Evolutionary conservation across 2,329 filamentous ascomycete genomes (phyloP), one percentile per base, ranked within the genome.

Genomic region (Fusarium acutatum): DNA sequence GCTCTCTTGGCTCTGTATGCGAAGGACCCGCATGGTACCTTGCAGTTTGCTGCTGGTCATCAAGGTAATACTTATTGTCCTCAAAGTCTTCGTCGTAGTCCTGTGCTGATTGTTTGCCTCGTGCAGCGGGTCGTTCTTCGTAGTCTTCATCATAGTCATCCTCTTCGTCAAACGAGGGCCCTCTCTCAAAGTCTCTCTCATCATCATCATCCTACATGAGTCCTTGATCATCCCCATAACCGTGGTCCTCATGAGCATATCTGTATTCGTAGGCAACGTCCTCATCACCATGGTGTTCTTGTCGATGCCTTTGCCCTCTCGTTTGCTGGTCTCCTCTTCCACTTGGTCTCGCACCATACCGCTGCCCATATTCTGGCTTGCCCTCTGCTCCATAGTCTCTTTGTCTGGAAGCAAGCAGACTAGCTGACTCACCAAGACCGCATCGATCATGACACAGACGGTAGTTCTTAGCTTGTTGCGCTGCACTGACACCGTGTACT

Each of bases 1-100:
- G 34, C 7, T 37, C 35, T 37, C 17, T 20, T 3, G 18, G 1
- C 18, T n/a, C 43, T 11, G 10, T 0, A 1, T 28, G 30, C 1
- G 54, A 46, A 2, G 34, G 22, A 10, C 30, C 15, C 4, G 22
- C 34, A 1, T 43, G 12, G 10, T 57, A 17, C 17, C 17, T 37
- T 1, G 8, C 0, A 8, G 8, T 22, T 7, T 59, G 6, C 12
- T 15, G 28, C 8, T 28, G 28, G 3, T 14, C 28, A 13, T 24
- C 43, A 0, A 24, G 28, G 3, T 38, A 18, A 6, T 50, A 24
- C 6, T 17, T 5, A 13, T 22, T 17, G 0, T 30, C 34, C 6
- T 10, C 15, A 32, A 44, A 26, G 1, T 38, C 24, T 26, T 43
- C 2, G 7, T 12, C 22, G 3, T 26, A 46, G 7, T 26, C 22